phyloP scores from a whole-genome alignment of 176 grass and related monocot species.

The Otatea glauca region DNA sequence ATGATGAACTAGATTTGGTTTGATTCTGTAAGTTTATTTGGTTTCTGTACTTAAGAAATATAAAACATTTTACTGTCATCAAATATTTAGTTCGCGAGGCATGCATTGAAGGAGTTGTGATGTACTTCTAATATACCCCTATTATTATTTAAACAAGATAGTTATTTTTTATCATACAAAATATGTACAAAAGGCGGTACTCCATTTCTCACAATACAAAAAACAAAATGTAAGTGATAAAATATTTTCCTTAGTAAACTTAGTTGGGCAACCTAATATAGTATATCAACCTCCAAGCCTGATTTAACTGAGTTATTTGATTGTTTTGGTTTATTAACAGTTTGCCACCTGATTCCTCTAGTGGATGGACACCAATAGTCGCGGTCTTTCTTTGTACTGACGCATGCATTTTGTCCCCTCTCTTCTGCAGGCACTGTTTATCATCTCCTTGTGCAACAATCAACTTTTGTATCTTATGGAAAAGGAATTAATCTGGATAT shows the following conservation, averaged over 20 bases:
- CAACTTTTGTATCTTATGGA: constrained; percentile 92
- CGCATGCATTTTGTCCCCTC: constrained; percentile 28
- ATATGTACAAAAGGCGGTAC: neutral
- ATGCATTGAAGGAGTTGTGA: neutral
- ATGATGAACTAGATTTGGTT: constrained; percentile 1
- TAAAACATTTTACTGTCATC: neutral
- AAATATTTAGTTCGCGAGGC: constrained; percentile 5
- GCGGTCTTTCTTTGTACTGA: constrained; percentile 14
- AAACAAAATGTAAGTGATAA: neutral
- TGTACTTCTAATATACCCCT: neutral
- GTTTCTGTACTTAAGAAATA: neutral
- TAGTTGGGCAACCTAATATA: constrained; percentile 4
- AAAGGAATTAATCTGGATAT: constrained; percentile 78
- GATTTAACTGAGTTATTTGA: constrained; percentile 1
- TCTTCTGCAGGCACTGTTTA: constrained; percentile 64
- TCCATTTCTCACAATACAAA: neutral
- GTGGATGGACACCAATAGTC: constrained; percentile 14
- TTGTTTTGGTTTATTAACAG: constrained; percentile 7
- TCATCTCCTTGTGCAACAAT: constrained; percentile 94
- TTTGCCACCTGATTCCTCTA: constrained; percentile 10
- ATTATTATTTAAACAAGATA: neutral
- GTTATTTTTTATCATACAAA: neutral
- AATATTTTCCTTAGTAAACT: neutral
- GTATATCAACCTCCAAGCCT: neutral
- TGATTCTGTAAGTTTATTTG: constrained; percentile 11